phyloP scores from a whole-genome alignment of 2,329 filamentous ascomycete species.

The Aspergillus pseudotamarii region DNA sequence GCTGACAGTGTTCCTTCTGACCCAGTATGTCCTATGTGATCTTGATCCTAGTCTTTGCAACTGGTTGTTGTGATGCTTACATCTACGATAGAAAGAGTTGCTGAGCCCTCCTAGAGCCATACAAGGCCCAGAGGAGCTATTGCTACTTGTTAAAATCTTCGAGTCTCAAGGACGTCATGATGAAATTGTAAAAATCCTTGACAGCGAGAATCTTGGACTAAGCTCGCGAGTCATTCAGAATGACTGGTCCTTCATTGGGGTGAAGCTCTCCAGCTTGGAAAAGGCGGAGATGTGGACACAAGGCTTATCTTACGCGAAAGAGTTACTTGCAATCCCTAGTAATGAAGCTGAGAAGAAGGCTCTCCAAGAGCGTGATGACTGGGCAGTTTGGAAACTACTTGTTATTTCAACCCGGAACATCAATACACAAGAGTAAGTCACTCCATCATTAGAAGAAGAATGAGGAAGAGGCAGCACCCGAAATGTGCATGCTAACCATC shows the following conservation, averaged over 20 bases:
- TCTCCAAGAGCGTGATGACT: slow-evolving; percentile 47
- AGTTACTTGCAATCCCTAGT: slow-evolving; percentile 39
- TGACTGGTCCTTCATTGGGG: slow-evolving; percentile 45
- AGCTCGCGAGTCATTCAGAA: slow-evolving; percentile 46
- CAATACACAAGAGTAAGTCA: slow-evolving; percentile 37
- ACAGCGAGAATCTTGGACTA: slow-evolving; percentile 45
- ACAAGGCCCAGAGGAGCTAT: slow-evolving; percentile 50
- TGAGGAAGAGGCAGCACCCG: not conserved
- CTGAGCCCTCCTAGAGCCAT: slow-evolving; percentile 47
- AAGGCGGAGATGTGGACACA: slow-evolving; percentile 43
- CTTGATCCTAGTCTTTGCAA: not conserved
- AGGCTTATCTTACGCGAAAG: slow-evolving; percentile 38
- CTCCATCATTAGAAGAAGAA: not conserved
- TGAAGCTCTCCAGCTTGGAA: slow-evolving; percentile 43
- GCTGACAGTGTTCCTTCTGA: slow-evolving; percentile 47
- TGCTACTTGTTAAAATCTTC: slow-evolving; percentile 48
- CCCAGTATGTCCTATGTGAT: slow-evolving; percentile 38
- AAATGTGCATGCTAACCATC: slow-evolving; percentile 11
- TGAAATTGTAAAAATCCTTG: slow-evolving; percentile 47
- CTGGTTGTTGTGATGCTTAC: slow-evolving; percentile 17
- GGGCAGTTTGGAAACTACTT: slow-evolving; percentile 50
- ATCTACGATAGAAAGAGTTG: slow-evolving; percentile 41
- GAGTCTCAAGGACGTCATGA: slow-evolving; percentile 42
- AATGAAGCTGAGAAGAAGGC: slow-evolving; percentile 31
- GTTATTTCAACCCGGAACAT: slow-evolving; percentile 37